Evolutionary conservation across 768 basidiomycete genomes (phyloP).

Genomic region (Boletales sp.): DNA sequence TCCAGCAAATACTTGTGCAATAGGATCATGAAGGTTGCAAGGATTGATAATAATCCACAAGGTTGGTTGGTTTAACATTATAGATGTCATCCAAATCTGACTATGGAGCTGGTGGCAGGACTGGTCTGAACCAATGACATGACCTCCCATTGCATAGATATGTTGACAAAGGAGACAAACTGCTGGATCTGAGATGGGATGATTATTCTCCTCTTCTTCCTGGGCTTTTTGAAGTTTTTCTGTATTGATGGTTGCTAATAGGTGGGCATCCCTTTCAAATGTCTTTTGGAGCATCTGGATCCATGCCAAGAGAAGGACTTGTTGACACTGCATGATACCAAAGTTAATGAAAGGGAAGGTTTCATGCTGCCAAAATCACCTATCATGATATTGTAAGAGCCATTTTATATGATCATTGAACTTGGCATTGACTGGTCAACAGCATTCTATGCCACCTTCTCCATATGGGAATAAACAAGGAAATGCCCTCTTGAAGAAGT

Average conservation of each 20-base stretch:
- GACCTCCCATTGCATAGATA: background rate
- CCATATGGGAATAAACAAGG: slow-evolving; percentile 1
- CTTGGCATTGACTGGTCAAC: background rate
- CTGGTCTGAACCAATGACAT: background rate
- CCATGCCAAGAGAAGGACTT: background rate
- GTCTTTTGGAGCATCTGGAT: background rate
- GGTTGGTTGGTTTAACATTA: background rate
- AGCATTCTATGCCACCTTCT: background rate
- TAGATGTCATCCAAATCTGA: background rate
- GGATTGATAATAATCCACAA: slow-evolving; percentile 4
- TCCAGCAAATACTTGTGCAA: background rate
- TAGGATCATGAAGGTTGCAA: background rate
- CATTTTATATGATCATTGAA: background rate
- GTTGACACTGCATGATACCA: background rate
- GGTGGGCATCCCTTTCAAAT: too few relatives aligned
- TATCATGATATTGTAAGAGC: background rate
- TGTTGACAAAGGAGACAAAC: background rate
- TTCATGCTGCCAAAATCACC: background rate
- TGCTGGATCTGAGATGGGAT: background rate
- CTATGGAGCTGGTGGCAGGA: background rate
- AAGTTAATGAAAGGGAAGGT: background rate
- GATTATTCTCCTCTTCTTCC: background rate
- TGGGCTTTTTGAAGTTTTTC: background rate
- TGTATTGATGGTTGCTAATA: rapidly evolving
- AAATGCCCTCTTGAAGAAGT: background rate